These are phyloP conservation scores for Emergomyces orientalis DNA, from an alignment of 2,329 filamentous ascomycete species.

Conservation along the genomic window DNA sequence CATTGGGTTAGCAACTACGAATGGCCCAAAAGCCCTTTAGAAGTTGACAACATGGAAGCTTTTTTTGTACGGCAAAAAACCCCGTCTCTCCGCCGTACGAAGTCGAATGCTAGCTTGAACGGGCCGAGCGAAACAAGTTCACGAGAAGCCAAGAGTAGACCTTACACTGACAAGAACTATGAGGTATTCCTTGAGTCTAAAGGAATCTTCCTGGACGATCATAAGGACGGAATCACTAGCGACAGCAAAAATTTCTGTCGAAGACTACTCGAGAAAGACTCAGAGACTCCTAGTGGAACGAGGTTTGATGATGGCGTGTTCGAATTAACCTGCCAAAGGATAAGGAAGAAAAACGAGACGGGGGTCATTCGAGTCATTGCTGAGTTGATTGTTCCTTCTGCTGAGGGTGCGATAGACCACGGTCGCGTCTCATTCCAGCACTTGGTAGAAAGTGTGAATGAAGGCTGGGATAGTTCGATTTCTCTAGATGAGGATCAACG, in stretches of 20 bases:
- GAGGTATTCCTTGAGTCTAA: constrained; percentile 14
- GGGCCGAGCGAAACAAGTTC: constrained; percentile 14
- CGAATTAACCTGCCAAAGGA: constrained; percentile 22
- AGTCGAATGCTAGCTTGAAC: constrained; percentile 16
- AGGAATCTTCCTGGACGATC: constrained; percentile 17
- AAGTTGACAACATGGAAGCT: constrained; percentile 7
- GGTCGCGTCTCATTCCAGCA: constrained; percentile 23
- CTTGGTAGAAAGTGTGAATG: constrained; percentile 35
- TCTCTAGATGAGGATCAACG: constrained; percentile 20
- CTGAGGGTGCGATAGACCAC: constrained; percentile 23
- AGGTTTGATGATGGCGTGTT: constrained; percentile 30
- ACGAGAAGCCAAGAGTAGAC: constrained; percentile 16
- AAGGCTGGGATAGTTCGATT: constrained; percentile 36
- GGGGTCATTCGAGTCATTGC: constrained; percentile 19
- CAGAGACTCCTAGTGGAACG: constrained; percentile 21
- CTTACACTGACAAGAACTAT: constrained; percentile 15
- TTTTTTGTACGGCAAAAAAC: constrained; percentile 24
- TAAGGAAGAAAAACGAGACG: constrained; percentile 19
- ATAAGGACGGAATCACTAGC: constrained; percentile 18
- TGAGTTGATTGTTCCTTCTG: constrained; percentile 31
- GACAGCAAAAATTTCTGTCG: constrained; percentile 20
- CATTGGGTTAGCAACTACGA: constrained; percentile 20
- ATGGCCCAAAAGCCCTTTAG: constrained; percentile 23
- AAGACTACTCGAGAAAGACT: constrained; percentile 21
- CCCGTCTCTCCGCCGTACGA: constrained; percentile 18